phyloP scores from a whole-genome alignment of 192 early-diverging fungal species.

The Linnemannia schmuckeri region DNA sequence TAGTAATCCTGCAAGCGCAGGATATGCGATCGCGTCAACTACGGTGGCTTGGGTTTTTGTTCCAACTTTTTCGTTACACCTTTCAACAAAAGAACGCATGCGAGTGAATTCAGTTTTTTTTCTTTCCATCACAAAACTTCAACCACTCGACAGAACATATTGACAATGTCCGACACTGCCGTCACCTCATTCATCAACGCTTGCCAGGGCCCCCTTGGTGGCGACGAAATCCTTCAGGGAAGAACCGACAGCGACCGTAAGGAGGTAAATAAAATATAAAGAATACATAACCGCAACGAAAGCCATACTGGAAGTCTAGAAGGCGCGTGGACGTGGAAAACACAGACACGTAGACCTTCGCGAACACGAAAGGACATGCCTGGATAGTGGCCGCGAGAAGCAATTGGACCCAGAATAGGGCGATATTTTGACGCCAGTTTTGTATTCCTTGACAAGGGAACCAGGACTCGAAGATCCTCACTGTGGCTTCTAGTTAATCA shows the following conservation, averaged over 20 bases:
- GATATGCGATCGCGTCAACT: background rate
- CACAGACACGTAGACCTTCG: too few species aligned
- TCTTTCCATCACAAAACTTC: background rate
- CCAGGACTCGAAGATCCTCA: too few species aligned
- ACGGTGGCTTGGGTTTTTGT: constrained; percentile 9
- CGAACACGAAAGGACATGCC: too few species aligned
- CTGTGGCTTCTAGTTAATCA: too few species aligned
- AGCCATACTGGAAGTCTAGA: background rate
- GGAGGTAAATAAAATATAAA: constrained; percentile 28
- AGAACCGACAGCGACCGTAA: constrained; percentile 37
- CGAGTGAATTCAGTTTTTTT: background rate
- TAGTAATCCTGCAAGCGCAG: background rate
- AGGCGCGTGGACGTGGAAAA: background rate
- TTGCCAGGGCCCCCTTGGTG: constrained; percentile 42
- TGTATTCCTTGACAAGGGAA: too few species aligned
- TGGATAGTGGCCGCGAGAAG: too few species aligned
- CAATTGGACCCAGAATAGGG: too few species aligned
- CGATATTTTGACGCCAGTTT: too few species aligned
- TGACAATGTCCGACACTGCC: constrained; percentile 43
- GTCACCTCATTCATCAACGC: constrained; percentile 42
- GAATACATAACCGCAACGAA: background rate
- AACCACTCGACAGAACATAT: background rate
- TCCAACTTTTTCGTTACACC: background rate
- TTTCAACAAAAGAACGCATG: background rate
- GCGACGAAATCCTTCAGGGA: constrained; percentile 29